Percentiles rank a stretch among this genome's conserved stretches.
Evolutionary conservation across 345 rosid genomes (phyloP).

Genomic region (Brassica carinata): DNA sequence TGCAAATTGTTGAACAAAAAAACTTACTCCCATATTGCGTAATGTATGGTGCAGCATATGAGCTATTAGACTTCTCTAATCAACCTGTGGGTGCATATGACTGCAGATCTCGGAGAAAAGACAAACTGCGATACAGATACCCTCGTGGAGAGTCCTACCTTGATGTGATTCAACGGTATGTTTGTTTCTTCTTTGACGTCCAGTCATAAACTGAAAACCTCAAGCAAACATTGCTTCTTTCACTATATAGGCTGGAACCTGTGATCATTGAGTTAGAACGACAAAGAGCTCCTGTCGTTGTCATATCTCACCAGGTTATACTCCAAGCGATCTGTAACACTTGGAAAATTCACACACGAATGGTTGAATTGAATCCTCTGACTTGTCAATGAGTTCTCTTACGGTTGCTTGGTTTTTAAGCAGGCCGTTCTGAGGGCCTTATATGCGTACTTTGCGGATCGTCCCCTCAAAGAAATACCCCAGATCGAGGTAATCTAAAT

Average conservation of each 20-base stretch:
- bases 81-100: constrained; percentile 25
- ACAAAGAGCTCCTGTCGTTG: constrained; percentile 97
- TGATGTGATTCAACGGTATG: constrained; percentile 96
- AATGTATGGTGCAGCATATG: background rate
- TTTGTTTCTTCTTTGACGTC: background rate
- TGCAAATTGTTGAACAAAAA: background rate
- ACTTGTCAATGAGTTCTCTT: background rate
- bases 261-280: constrained; percentile 97
- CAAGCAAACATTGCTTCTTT: constrained; percentile 11
- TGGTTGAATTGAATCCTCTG: background rate
- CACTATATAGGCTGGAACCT: constrained; percentile 84
- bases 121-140: constrained; percentile 89
- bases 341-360: too few species aligned
- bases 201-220: constrained; percentile 6
- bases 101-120: constrained; percentile 79
- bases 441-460: constrained; percentile 98
- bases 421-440: constrained; percentile 99
- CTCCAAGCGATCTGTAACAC: constrained; percentile 10
- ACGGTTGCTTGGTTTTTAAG: background rate
- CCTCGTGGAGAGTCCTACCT: constrained; percentile 99
- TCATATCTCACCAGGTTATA: constrained; percentile 94
- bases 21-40: background rate
- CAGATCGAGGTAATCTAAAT: constrained; percentile 76
- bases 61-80: constrained; percentile 13
- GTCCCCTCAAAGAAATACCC: constrained; percentile 95